phyloP scores from a whole-genome alignment of 768 basidiomycete genomes.

The Pleurotus djamor region DNA sequence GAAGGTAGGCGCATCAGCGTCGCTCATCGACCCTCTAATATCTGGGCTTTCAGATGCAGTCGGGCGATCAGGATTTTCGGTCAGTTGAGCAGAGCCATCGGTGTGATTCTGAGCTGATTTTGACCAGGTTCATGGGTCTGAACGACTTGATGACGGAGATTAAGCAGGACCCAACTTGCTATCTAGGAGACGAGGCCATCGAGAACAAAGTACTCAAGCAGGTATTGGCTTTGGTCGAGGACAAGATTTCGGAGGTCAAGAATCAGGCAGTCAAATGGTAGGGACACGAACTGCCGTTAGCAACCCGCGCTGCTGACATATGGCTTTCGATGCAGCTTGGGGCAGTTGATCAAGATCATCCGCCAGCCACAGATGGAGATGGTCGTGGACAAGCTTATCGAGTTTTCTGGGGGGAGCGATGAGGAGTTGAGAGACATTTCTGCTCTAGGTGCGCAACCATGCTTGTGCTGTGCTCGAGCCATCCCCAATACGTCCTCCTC shows the following conservation, averaged over 20 bases:
- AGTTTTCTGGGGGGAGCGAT: slow-evolving; percentile 81
- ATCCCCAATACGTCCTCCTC: background rate
- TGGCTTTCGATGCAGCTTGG: slow-evolving; percentile 62
- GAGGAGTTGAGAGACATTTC: slow-evolving; percentile 96
- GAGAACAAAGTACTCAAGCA: slow-evolving; percentile 85
- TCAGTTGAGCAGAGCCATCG: slow-evolving; percentile 25
- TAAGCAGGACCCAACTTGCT: slow-evolving; percentile 70
- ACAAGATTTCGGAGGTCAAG: slow-evolving; percentile 98
- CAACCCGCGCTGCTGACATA: slow-evolving; percentile 2
- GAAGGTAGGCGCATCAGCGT: too few relatives aligned
- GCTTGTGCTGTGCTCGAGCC: background rate
- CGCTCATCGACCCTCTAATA: too few relatives aligned
- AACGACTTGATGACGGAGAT: slow-evolving; percentile 93
- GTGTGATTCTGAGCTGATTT: slow-evolving; percentile 12
- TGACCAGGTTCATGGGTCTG: slow-evolving; percentile 89
- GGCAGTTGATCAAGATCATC: slow-evolving; percentile 88
- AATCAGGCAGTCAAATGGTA: slow-evolving; percentile 97
- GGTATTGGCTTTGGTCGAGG: slow-evolving; percentile 85
- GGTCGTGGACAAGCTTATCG: slow-evolving; percentile 88
- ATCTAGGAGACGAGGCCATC: slow-evolving; percentile 79
- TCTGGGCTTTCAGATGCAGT: too few relatives aligned
- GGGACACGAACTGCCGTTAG: slow-evolving; percentile 17
- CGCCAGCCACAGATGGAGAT: slow-evolving; percentile 78
- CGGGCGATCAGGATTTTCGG: slow-evolving; percentile 90
- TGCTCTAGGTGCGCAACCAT: slow-evolving; percentile 64